Conservation (phyloP, 345 rosid genomes). For the Dimocarpus longan region DNA sequence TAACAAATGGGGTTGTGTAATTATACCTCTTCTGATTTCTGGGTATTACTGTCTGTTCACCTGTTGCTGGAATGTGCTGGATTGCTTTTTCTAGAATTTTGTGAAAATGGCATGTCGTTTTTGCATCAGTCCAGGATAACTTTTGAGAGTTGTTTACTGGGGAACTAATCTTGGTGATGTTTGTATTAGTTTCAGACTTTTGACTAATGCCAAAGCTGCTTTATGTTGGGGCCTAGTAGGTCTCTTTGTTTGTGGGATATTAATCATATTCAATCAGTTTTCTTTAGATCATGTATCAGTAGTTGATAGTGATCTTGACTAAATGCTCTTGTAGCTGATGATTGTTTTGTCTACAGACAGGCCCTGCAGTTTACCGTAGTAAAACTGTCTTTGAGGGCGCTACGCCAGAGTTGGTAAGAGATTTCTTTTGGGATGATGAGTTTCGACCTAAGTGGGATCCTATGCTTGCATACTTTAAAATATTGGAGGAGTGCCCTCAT, state of each 20-base stretch:
- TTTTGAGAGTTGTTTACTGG: background rate
- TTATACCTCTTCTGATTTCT: background rate
- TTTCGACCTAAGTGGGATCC: constrained; percentile 95
- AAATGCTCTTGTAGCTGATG: constrained; percentile 23
- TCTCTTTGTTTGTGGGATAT: constrained; percentile 1
- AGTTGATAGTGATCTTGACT: background rate
- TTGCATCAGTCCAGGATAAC: background rate
- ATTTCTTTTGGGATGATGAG: constrained; percentile 99
- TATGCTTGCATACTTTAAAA: constrained; percentile 78
- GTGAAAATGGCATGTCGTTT: background rate
- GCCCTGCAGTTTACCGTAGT: constrained; percentile 70
- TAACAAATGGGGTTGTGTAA: background rate
- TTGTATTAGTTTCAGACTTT: background rate
- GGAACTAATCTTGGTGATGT: background rate
- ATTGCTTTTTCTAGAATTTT: background rate
- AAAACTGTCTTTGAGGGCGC: constrained; percentile 95
- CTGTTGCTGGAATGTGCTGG: background rate
- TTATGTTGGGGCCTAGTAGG: background rate
- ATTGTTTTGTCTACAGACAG: constrained; percentile 55
- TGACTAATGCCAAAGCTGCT: background rate
- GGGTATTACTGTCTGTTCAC: constrained; percentile 1
- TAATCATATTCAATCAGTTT: constrained; percentile 3
- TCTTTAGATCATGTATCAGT: background rate
- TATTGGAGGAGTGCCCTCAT: constrained; percentile 68
- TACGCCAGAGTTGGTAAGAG: constrained; percentile 84